Evolutionary conservation across 495 filamentous ascomycete species (phyloP).

Genomic region (Hypomontagnella monticulosa): DNA sequence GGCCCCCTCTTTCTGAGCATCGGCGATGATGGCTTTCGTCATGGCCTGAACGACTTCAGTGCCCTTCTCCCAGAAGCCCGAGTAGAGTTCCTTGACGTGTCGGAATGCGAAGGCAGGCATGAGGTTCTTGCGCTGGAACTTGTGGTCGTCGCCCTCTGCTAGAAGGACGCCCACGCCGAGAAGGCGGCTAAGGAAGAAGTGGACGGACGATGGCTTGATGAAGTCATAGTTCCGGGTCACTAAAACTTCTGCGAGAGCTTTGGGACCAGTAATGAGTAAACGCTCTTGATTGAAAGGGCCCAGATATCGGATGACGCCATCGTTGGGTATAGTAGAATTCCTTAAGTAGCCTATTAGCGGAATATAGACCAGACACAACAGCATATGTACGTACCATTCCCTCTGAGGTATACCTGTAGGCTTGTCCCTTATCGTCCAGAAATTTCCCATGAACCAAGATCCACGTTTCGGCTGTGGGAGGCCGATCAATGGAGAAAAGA

Average conservation of each 20-base stretch:
- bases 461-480: slow-evolving; percentile 65
- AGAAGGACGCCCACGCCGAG: slow-evolving; percentile 81
- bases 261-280: slow-evolving; percentile 70
- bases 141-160: slow-evolving; percentile 88
- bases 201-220: slow-evolving; percentile 70
- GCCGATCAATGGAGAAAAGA: slow-evolving; percentile 75
- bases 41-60: slow-evolving; percentile 59
- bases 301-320: slow-evolving; percentile 84
- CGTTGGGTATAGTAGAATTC: slow-evolving; percentile 80
- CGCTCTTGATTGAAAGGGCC: slow-evolving; percentile 76
- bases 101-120: slow-evolving; percentile 87
- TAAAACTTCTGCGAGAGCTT: slow-evolving; percentile 72
- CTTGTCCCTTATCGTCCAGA: slow-evolving; percentile 60
- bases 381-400: slow-evolving; percentile 60
- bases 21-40: slow-evolving; percentile 46
- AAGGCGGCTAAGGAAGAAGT: slow-evolving; percentile 66
- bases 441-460: slow-evolving; percentile 65
- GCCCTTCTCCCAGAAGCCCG: slow-evolving; percentile 81
- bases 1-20: slow-evolving; percentile 51
- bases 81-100: slow-evolving; percentile 87
- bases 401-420: slow-evolving; percentile 68
- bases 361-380: background rate
- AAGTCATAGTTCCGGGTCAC: slow-evolving; percentile 82
- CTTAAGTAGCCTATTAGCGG: slow-evolving; percentile 43
- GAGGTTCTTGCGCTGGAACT: slow-evolving; percentile 79